Conservation (phyloP, 345 rosid genomes). For the Gossypium australe region DNA sequence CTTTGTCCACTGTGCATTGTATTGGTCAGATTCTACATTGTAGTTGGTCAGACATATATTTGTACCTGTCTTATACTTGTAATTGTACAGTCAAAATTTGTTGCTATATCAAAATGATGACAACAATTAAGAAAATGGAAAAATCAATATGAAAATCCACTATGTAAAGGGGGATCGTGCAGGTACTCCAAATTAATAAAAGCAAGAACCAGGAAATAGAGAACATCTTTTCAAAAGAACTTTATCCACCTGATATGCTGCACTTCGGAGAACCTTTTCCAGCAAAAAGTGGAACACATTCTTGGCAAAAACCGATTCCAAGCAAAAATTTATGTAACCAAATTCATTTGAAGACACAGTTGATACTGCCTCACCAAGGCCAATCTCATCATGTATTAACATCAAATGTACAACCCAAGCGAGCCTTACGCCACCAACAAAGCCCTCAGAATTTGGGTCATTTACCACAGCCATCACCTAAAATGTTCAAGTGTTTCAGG, state of each 20-base stretch:
- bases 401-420: slow-evolving; percentile 91
- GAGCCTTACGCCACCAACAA: slow-evolving; percentile 72
- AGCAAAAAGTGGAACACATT: slow-evolving; percentile 78
- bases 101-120: background rate
- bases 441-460: slow-evolving; percentile 58
- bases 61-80: no score
- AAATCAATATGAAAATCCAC: background rate
- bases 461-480: slow-evolving; percentile 71
- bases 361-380: slow-evolving; percentile 50
- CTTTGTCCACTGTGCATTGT: no score
- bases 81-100: no score
- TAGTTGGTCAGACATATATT: no score
- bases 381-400: slow-evolving; percentile 59
- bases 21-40: no score
- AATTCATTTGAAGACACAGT: slow-evolving; percentile 53
- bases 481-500: slow-evolving; percentile 23
- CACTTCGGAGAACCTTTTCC: slow-evolving; percentile 77
- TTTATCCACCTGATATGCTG: slow-evolving; percentile 69
- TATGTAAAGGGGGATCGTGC: background rate
- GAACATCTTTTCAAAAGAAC: background rate
- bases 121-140: background rate
- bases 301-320: slow-evolving; percentile 66
- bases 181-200: background rate
- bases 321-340: slow-evolving; percentile 57
- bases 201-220: background rate